A percentile compares a stretch with the other conserved stretches of the same genome.
Conservation (phyloP, 2,329 filamentous ascomycete genomes). For the Pseudogymnoascus sp. region DNA sequence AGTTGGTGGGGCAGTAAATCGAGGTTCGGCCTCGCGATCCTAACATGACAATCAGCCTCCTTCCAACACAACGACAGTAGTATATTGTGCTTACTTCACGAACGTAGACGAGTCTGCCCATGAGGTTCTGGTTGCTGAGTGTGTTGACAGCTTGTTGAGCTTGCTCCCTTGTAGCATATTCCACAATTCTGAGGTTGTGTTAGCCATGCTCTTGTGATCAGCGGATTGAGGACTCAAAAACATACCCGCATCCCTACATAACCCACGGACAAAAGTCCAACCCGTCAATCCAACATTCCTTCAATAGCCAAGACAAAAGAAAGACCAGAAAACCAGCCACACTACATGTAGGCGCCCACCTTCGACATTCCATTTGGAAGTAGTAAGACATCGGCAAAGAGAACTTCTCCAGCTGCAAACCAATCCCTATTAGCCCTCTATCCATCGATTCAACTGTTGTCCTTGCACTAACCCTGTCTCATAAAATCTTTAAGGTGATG, state of each 20-base stretch:
- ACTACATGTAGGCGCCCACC: slow-evolving; percentile 93
- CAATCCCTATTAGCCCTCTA: slow-evolving; percentile 33
- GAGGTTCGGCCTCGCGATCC: slow-evolving; percentile 97
- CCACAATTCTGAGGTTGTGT: slow-evolving; percentile 75
- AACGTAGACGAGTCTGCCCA: slow-evolving; percentile 97
- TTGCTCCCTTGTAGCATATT: slow-evolving; percentile 99
- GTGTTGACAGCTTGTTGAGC: slow-evolving; percentile 94
- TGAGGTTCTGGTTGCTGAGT: slow-evolving; percentile 97
- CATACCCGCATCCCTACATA: slow-evolving; percentile 99
- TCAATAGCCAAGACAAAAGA: slow-evolving; percentile 55
- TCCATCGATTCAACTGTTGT: slow-evolving; percentile 21
- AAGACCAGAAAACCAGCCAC: slow-evolving; percentile 71
- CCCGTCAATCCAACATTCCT: slow-evolving; percentile 99
- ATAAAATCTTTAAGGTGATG: slow-evolving; percentile 99
- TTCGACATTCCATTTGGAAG: slow-evolving; percentile 99
- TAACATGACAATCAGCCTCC: slow-evolving; percentile 33
- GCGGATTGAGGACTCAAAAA: slow-evolving; percentile 24
- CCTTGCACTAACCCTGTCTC: slow-evolving; percentile 76
- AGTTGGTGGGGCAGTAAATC: slow-evolving; percentile 73
- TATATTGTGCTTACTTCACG: slow-evolving; percentile 63
- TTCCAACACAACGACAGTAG: slow-evolving; percentile 13
- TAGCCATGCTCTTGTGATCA: slow-evolving; percentile 15
- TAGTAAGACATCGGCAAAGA: slow-evolving; percentile 98
- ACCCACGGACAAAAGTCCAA: slow-evolving; percentile 81
- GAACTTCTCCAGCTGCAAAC: slow-evolving; percentile 83